Base-by-base conservation (phyloP, 306 rosid species). In the Erythrophleum fordii region DNA sequence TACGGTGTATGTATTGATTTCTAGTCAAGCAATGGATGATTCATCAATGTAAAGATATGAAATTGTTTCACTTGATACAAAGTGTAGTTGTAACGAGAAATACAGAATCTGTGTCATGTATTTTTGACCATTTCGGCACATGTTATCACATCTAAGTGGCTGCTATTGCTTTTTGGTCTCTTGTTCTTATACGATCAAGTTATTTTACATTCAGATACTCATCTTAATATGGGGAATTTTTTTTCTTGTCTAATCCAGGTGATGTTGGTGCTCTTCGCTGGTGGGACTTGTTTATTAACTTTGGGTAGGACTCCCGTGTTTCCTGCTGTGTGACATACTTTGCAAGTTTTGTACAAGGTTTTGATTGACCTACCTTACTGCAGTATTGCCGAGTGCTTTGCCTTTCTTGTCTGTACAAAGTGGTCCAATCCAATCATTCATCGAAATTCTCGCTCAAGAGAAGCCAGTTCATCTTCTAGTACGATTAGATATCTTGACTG, bases 381-480 rank as follows among this genome's bases (percentile, higher is more conserved):
- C 97, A 96, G 99, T 52, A 92, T 96, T 73, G 98, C 99, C 4
- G 93, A 93, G 88, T 90, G 97, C 91, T 96, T 93, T 88, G 87
- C 97, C 17, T 96, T 92, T 78, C 99, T 96, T 85, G 99, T 96
- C 77, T 96, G 99, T 85, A 96, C 99, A 76, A 96, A 96, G 92
- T 96, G 99, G 99, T 93, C 98, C 34, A 96, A 96, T 89, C 97
- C 98, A 17, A 87, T 89, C 72, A 96, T 96, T 88, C 98, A 96
- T 85, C 83, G 92, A 90, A 90, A 80, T 81, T 75, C 88, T 74
- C 77, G 16, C 23, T 73, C 91, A 72, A 83, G 98, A 84, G 97
- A 89, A 86, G 87, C 90, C 64, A 84, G 89, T 88, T 88, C 99
- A 70, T 90, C 98, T 83, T 88, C 98, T 56, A 82, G 91, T 75